Conservation (phyloP, 139 green algal genomes). For the Monoraphidium neglectum region DNA sequence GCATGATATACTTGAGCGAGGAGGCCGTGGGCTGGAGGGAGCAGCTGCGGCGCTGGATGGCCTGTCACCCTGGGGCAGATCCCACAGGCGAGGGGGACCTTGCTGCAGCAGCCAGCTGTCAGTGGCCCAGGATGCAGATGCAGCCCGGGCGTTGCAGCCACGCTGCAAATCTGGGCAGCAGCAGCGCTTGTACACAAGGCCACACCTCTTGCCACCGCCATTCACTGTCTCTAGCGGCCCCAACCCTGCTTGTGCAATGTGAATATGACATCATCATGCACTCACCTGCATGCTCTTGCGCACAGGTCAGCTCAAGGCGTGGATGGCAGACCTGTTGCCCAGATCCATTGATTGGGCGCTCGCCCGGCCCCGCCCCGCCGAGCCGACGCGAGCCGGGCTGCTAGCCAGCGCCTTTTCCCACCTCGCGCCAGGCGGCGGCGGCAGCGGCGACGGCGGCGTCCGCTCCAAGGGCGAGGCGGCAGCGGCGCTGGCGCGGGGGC, state of each 20-base stretch:
- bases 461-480: constrained; percentile 45
- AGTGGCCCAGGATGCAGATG: too few relatives aligned
- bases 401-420: constrained; percentile 49
- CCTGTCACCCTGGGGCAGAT: constrained; percentile 1
- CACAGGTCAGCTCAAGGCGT: constrained; percentile 33
- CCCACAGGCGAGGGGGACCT: not conserved
- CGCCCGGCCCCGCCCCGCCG: constrained; percentile 32
- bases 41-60: constrained; percentile 56
- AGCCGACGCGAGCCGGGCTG: constrained; percentile 60
- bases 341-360: constrained; percentile 51
- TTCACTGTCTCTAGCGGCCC: too few relatives aligned
- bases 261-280: too few relatives aligned
- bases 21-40: constrained; percentile 54
- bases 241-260: too few relatives aligned
- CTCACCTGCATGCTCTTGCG: too few relatives aligned
- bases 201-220: too few relatives aligned
- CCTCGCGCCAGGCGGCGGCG: too few relatives aligned
- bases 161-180: too few relatives aligned
- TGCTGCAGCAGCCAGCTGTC: not conserved
- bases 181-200: too few relatives aligned
- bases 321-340: constrained; percentile 47
- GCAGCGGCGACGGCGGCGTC: too few relatives aligned
- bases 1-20: constrained; percentile 74
- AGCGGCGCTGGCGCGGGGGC: constrained; percentile 50
- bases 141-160: too few relatives aligned